These are phyloP conservation scores for Suillus paluster DNA, from an alignment of 768 basidiomycete species.

Conservation along the genomic window DNA sequence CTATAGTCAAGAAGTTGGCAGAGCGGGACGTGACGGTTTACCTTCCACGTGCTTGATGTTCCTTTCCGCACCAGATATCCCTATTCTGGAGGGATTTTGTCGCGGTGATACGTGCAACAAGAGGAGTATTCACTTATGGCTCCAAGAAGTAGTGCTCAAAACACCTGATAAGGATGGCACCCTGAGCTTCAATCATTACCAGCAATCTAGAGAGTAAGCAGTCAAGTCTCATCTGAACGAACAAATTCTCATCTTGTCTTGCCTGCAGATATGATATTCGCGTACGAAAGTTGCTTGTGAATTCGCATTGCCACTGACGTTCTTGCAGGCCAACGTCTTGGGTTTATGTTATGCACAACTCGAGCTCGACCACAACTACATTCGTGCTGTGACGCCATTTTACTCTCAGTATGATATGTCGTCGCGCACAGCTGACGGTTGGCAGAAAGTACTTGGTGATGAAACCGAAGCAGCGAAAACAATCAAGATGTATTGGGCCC, in stretches of 20 bases:
- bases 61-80: slow-evolving; percentile 46
- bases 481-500: slow-evolving; percentile 37
- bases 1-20: slow-evolving; percentile 50
- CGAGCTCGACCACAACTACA: slow-evolving; percentile 48
- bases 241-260: background rate
- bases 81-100: slow-evolving; percentile 51
- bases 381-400: slow-evolving; percentile 52
- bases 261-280: slow-evolving; percentile 43
- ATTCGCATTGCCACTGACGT: background rate
- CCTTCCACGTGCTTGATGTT: slow-evolving; percentile 51
- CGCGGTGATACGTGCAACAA: slow-evolving; percentile 52
- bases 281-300: slow-evolving; percentile 23
- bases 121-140: slow-evolving; percentile 43
- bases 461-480: slow-evolving; percentile 35
- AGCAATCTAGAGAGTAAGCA: slow-evolving; percentile 44
- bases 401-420: slow-evolving; percentile 47
- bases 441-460: slow-evolving; percentile 35
- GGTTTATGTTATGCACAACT: slow-evolving; percentile 50
- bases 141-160: slow-evolving; percentile 43
- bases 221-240: background rate
- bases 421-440: slow-evolving; percentile 26
- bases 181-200: slow-evolving; percentile 46
- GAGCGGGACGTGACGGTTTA: slow-evolving; percentile 47
- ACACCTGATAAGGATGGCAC: slow-evolving; percentile 40
- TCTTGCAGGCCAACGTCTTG: slow-evolving; percentile 43